Conservation (phyloP, 2,329 filamentous ascomycete species). For the Westerdykella aurantiaca region DNA sequence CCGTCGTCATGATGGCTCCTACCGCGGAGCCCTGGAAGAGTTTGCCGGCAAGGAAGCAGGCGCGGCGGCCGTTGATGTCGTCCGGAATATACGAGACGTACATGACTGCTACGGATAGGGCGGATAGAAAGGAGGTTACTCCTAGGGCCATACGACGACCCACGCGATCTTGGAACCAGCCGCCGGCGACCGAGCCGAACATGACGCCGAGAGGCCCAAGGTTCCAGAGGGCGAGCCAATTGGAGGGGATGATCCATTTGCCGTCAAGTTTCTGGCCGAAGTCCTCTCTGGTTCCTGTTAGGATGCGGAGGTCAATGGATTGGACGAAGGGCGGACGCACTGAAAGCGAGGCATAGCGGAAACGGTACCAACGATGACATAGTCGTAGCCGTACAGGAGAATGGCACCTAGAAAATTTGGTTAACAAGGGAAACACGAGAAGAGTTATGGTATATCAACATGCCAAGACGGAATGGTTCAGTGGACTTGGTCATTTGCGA, state of each 20-base stretch:
- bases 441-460: not conserved
- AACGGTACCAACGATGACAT: slow-evolving; percentile 26
- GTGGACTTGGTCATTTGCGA: not conserved
- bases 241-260: slow-evolving; percentile 25
- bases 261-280: slow-evolving; percentile 16
- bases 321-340: slow-evolving; percentile 9
- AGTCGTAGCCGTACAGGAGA: slow-evolving; percentile 27
- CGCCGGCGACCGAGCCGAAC: slow-evolving; percentile 21
- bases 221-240: slow-evolving; percentile 28
- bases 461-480: not conserved
- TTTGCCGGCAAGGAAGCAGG: slow-evolving; percentile 42
- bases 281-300: slow-evolving; percentile 14
- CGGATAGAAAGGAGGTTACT: slow-evolving; percentile 20
- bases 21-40: slow-evolving; percentile 44
- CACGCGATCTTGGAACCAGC: slow-evolving; percentile 23
- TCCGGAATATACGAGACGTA: slow-evolving; percentile 24
- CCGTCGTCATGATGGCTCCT: slow-evolving; percentile 39
- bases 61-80: slow-evolving; percentile 18
- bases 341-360: slow-evolving; percentile 27
- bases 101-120: slow-evolving; percentile 25
- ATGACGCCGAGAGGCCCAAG: slow-evolving; percentile 24
- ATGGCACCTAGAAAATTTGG: slow-evolving; percentile 11
- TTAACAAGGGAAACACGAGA: not conserved
- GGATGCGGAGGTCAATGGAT: not conserved
- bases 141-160: slow-evolving; percentile 21